Base-by-base conservation (phyloP, 2,329 filamentous ascomycete genomes). In the Penicillium hordei region DNA sequence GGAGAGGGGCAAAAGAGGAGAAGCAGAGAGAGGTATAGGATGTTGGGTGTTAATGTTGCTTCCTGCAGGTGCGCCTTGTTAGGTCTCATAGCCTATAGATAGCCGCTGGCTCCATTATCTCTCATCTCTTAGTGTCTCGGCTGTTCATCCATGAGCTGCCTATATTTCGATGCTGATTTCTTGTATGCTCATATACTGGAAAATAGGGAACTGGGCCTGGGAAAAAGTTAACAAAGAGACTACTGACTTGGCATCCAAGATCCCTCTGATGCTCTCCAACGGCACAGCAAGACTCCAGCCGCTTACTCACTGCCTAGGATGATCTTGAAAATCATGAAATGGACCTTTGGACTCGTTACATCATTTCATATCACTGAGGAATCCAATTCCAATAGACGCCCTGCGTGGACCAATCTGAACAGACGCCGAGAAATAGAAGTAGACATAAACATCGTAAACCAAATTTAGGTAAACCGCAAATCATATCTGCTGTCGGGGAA, bases 401-500 rank as follows among this genome's bases (percentile, higher is more conserved):
- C 1, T 43, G 17, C 7, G 4, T 19, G 15, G 13, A 43, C 49
- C 49, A 25, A 33, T 45, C 15, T 10, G 17, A 8, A 38, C 23
- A 29, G 42, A 53, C 51, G 5, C 38, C 42, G 25, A 48, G 29
- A 48, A 23, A 33, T 29, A 39, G n/a, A 46, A 38, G 31, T 48
- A 49, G 36, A 33, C 52, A 49, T 55, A 34, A 54, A 49, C 19
- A 31, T 55, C 52, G 34, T 55, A 49, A 53, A 19, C 15, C 44
- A n/a, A 48, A 34, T 25, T 12, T 5, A 39, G n/a, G 19, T 51
- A 38, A 36, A 36, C 29, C 31, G 23, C 9, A 43, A 27, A 39
- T 44, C 39, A 48, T 9, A 40, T 48, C 27, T 48, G 39, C 23
- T 25, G 23, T 19, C n/a, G 43, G 33, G 33, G 43, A 48, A 48